Percentiles rank a stretch among this genome's conserved stretches.
Evolutionary conservation across 371 early-diverging fungal species (phyloP).

Genomic region (Rhizopus stolonifer): DNA sequence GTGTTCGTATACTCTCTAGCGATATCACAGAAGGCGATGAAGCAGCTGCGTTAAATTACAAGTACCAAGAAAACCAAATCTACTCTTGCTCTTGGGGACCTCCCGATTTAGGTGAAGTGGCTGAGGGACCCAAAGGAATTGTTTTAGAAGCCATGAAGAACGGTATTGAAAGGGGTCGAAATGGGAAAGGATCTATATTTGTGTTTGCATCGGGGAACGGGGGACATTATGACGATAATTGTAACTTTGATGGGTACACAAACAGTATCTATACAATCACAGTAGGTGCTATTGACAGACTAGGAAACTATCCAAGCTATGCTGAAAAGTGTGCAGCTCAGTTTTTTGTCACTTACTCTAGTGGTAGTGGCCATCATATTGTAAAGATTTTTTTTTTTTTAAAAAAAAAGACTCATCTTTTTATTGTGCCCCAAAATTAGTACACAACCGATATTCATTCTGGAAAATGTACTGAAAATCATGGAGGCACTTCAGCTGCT

Average conservation of each 20-base stretch:
- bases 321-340: conserved; percentile 89
- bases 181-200: conserved; percentile 84
- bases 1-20: conserved; percentile 51
- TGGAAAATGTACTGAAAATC: conserved; percentile 60
- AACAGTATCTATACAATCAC: conserved; percentile 93
- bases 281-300: conserved; percentile 83
- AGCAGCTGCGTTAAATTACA: conserved; percentile 83
- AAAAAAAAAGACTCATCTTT: too few species aligned
- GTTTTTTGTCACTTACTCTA: conserved; percentile 82
- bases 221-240: conserved; percentile 80
- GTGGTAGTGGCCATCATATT: conserved; percentile 65
- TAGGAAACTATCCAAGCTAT: conserved; percentile 78
- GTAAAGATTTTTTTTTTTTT: conserved; percentile 27
- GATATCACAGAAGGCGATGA: conserved; percentile 68
- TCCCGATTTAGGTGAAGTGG: conserved; percentile 76
- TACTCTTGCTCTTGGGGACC: conserved; percentile 96
- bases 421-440: too few species aligned
- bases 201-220: conserved; percentile 97
- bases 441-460: conserved; percentile 73
- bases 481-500: conserved; percentile 91
- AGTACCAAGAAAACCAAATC: conserved; percentile 81
- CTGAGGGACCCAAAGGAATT: conserved; percentile 79
- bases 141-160: conserved; percentile 81
- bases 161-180: conserved; percentile 80
- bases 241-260: conserved; percentile 96